Conservation (phyloP, 1,284 basidiomycete species). For the Cryptococcus deneoformans region DNA sequence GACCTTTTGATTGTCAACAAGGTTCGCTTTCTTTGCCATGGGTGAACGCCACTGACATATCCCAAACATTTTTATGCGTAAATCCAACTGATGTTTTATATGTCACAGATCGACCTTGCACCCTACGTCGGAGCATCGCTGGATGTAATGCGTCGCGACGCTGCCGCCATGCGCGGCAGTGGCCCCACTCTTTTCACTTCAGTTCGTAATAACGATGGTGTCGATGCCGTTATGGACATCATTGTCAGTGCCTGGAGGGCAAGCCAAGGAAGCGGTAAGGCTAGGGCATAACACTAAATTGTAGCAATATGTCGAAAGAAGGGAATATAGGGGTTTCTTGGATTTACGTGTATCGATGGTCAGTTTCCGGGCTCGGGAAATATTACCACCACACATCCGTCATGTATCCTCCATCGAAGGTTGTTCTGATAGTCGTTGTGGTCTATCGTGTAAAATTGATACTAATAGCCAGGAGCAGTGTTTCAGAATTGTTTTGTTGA, state of each 20-base stretch:
- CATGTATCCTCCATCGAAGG: no score
- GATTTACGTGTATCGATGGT: no score
- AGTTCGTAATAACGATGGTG: slow-evolving; percentile 73
- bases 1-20: slow-evolving; percentile 96
- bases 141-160: slow-evolving; percentile 91
- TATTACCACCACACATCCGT: no score
- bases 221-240: slow-evolving; percentile 78
- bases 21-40: slow-evolving; percentile 51
- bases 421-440: no score
- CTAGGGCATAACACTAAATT: slow-evolving; percentile 10
- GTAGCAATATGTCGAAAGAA: no score
- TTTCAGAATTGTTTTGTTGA: no score
- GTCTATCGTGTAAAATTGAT: no score
- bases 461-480: no score
- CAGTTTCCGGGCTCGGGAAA: no score
- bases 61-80: not conserved
- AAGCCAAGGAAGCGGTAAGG: slow-evolving; percentile 43
- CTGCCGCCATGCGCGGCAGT: slow-evolving; percentile 87
- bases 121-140: slow-evolving; percentile 90
- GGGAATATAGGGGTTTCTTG: no score
- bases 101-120: slow-evolving; percentile 80
- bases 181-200: slow-evolving; percentile 93
- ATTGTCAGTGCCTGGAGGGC: slow-evolving; percentile 82
- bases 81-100: not conserved
- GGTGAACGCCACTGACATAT: not conserved